Base-by-base conservation (phyloP, 257 asterid species). In the Nicotiana sylvestris region DNA sequence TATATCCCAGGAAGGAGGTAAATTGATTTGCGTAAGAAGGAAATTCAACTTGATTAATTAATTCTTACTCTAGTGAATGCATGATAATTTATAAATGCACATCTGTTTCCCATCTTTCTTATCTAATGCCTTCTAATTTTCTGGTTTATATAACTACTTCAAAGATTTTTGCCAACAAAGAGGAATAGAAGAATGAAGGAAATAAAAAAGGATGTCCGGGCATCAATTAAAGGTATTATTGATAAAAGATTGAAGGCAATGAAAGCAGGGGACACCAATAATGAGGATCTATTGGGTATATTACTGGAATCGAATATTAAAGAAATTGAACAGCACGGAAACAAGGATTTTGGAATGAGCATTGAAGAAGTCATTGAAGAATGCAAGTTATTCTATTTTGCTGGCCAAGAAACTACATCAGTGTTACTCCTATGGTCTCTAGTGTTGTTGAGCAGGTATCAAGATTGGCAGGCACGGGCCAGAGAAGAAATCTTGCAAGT, bases 341-440 rank as follows among this genome's bases (percentile, higher is more conserved):
- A 68, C 18, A 82, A 78, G 30, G 46, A 77, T 1, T 29, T 16
- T 78, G 88, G 84, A 3, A 70, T 86, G 80, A 80, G 27, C 18
- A 83, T 83, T 18, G 66, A 74, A 46, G 86, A 86, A 12, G 86
- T 90, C 1, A 81, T 90, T 7, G 89, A 90, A 43, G 93, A 90
- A 76, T 90, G 92, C 92, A 90, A 85, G 78, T 72, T 90, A 30
- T 89, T 90, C 82, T 87, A 89, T 78, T 87, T 87, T 67, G 91
- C 89, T 18, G 93, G 93, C 0, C 88, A 90, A 58, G 97, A 92
- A 61, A 92, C 91, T 13, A 92, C 94, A 4, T 88, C 95, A 0
- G 65, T 67, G n/a, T 80, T 89, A 81, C 90, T 92, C 25, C 85
- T 88, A 0, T 92, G 97, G 97, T 84, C 95, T 7, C 13, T 92